These are phyloP conservation scores for Gossypium mustelinum DNA, from an alignment of 345 rosid genomes.

Conservation along the genomic window DNA sequence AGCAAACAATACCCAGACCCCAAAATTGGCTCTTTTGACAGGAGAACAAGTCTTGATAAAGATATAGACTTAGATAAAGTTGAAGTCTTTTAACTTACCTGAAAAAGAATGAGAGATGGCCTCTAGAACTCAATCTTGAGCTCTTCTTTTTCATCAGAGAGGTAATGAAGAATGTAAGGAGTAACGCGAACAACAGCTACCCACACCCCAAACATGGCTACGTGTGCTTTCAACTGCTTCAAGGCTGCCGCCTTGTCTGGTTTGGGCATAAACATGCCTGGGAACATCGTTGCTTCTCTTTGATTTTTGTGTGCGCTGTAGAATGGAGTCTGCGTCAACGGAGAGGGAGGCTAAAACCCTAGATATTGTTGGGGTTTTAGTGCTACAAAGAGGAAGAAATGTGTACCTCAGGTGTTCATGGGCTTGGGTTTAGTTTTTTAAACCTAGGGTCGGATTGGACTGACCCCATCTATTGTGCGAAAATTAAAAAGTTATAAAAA, in stretches of 20 bases:
- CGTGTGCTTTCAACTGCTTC: constrained; percentile 66
- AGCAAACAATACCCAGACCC: neutral
- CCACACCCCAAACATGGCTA: constrained; percentile 58
- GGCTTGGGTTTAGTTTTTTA: too few relatives aligned
- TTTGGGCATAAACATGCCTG: constrained; percentile 72
- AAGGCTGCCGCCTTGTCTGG: constrained; percentile 81
- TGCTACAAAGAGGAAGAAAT: neutral
- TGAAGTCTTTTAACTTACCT: constrained; percentile 16
- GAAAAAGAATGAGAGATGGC: neutral
- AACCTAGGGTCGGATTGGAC: too few relatives aligned
- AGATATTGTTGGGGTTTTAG: neutral
- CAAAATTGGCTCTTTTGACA: neutral
- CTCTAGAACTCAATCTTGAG: constrained; percentile 68
- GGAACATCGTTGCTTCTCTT: constrained; percentile 54
- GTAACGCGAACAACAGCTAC: constrained; percentile 53
- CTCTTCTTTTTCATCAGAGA: constrained; percentile 61
- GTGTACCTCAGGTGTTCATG: too few relatives aligned
- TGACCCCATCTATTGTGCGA: too few relatives aligned
- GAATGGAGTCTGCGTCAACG: neutral
- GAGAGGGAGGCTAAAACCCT: constrained; percentile 9
- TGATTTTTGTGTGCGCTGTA: neutral
- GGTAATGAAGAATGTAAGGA: constrained; percentile 68
- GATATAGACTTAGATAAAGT: neutral
- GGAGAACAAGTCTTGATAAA: neutral
- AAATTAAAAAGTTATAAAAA: too few relatives aligned